Evolutionary conservation across 148 eudicot species (phyloP).

Genomic region (Silene latifolia): DNA sequence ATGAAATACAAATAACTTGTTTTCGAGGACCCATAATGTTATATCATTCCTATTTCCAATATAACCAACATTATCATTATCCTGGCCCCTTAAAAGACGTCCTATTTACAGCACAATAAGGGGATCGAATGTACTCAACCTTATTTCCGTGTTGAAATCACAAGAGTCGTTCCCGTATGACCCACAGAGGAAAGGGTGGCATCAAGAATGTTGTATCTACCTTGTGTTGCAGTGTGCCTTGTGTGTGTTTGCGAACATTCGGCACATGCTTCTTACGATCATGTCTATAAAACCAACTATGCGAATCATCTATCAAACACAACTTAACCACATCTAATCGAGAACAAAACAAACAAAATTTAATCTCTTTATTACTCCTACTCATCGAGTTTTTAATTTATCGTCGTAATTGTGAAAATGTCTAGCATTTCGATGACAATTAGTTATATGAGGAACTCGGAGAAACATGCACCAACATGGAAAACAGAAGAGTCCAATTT

Average conservation of each 20-base stretch:
- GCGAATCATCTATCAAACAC: neutral
- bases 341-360: neutral
- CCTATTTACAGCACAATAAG: no score
- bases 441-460: neutral
- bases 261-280: neutral
- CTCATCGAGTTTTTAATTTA: neutral
- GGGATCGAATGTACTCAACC: no score
- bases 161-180: no score
- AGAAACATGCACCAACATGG: neutral
- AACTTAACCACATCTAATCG: neutral
- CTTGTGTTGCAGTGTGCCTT: neutral
- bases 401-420: neutral
- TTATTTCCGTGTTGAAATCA: no score
- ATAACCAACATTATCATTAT: no score
- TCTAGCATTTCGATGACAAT: neutral
- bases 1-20: no score
- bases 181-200: neutral
- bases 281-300: neutral
- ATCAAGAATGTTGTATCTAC: neutral
- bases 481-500: neutral
- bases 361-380: neutral
- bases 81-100: no score
- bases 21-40: no score
- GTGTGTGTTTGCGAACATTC: neutral
- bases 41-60: no score